These are phyloP conservation scores for Didymella exigua DNA, from an alignment of 2,329 filamentous ascomycete species.

Conservation along the genomic window DNA sequence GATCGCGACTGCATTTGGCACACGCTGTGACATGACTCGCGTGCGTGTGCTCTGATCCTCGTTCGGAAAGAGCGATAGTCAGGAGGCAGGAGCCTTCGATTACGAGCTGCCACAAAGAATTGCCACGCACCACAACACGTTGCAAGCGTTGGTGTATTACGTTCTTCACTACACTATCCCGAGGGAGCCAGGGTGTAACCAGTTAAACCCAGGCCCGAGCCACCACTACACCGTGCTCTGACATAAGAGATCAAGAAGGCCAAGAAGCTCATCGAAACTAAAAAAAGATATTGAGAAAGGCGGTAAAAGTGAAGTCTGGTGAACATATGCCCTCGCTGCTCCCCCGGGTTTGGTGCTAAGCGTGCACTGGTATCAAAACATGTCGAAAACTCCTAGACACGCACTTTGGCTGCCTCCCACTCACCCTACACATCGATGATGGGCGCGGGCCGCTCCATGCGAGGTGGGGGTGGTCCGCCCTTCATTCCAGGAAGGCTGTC, in stretches of 20 bases:
- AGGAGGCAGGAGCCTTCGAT: background rate
- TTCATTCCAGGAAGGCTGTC: slow-evolving; percentile 37
- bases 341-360: slow-evolving; percentile 35
- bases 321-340: slow-evolving; percentile 29
- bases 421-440: slow-evolving; percentile 33
- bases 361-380: slow-evolving; percentile 49
- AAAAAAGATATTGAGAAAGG: slow-evolving; percentile 45
- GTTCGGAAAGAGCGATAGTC: background rate
- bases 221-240: slow-evolving; percentile 33
- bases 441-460: slow-evolving; percentile 30
- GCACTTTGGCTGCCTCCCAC: slow-evolving; percentile 3
- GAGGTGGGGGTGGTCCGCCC: slow-evolving; percentile 25
- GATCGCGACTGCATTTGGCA: background rate
- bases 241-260: slow-evolving; percentile 39
- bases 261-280: slow-evolving; percentile 41
- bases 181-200: slow-evolving; percentile 21
- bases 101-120: background rate
- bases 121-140: background rate
- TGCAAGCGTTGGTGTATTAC: slow-evolving; percentile 25
- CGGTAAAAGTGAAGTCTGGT: slow-evolving; percentile 31
- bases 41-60: background rate
- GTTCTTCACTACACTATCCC: slow-evolving; percentile 36
- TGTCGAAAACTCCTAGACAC: slow-evolving; percentile 26
- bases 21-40: background rate
- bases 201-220: slow-evolving; percentile 18